A percentile compares a stretch with the other conserved stretches of the same genome.
Conservation (phyloP, 257 asterid species). For the Agastache rugosa region DNA sequence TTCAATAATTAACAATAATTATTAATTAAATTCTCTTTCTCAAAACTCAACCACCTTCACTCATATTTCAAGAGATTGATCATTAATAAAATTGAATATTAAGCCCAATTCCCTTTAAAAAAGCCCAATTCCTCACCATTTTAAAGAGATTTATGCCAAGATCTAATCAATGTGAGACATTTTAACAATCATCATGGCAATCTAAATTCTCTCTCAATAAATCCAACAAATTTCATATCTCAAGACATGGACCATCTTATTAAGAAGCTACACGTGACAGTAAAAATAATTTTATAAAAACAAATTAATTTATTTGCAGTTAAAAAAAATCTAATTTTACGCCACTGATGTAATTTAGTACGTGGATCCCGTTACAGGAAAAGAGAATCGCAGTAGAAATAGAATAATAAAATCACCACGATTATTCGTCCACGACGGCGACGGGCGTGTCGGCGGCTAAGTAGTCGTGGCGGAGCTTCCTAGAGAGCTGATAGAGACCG, state of each 20-base stretch:
- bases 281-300: too few species aligned
- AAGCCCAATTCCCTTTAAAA: too few species aligned
- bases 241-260: too few species aligned
- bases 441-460: background rate
- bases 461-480: conserved; percentile 52
- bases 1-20: background rate
- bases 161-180: too few species aligned
- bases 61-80: too few species aligned
- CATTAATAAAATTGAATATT: too few species aligned
- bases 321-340: background rate
- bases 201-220: too few species aligned
- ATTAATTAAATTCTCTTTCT: background rate
- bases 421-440: background rate
- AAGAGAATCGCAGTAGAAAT: background rate
- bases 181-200: too few species aligned
- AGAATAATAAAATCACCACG: background rate
- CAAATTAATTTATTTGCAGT: background rate
- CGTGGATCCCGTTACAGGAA: background rate
- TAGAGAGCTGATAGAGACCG: conserved; percentile 54
- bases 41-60: background rate
- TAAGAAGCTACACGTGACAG: background rate
- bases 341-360: background rate
- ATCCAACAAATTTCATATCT: too few species aligned
- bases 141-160: too few species aligned
- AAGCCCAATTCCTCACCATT: too few species aligned